A percentile compares a stretch with the other conserved stretches of the same genome.
These are phyloP conservation scores for Globisporangium rhizosaccharum DNA, from an alignment of 352 stramenopile species.

Conservation along the genomic window DNA sequence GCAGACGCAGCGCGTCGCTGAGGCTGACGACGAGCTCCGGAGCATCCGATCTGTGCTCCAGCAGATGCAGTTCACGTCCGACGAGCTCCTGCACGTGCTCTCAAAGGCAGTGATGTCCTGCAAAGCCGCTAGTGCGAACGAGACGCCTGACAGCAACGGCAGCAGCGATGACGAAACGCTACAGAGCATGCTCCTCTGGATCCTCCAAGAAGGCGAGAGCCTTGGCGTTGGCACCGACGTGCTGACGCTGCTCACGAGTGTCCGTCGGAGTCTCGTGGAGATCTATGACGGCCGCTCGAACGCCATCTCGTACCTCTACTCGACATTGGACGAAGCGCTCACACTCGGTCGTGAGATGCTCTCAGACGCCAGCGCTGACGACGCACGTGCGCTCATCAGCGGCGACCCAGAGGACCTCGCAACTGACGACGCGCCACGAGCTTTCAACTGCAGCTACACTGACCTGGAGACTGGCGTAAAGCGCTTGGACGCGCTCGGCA, in stretches of 20 bases:
- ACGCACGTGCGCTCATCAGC: slow-evolving; percentile 3
- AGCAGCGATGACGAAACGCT: slow-evolving; percentile 11
- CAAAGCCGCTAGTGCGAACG: neutral
- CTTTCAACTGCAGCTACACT: slow-evolving; percentile 22
- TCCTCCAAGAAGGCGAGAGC: slow-evolving; percentile 37
- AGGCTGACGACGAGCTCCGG: slow-evolving; percentile 42
- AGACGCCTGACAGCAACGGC: neutral
- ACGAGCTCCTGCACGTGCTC: slow-evolving; percentile 41
- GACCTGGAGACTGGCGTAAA: slow-evolving; percentile 29
- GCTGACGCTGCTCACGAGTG: slow-evolving; percentile 22
- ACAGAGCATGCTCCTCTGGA: slow-evolving; percentile 23
- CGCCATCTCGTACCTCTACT: slow-evolving; percentile 29
- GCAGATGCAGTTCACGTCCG: slow-evolving; percentile 36
- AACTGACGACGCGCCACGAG: slow-evolving; percentile 3
- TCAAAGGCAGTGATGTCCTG: neutral
- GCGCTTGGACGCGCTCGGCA: slow-evolving; percentile 27
- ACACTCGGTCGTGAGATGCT: slow-evolving; percentile 29
- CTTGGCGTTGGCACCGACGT: slow-evolving; percentile 38
- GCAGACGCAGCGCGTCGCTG: slow-evolving; percentile 47
- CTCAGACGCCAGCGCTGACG: slow-evolving; percentile 9
- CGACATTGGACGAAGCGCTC: slow-evolving; percentile 45
- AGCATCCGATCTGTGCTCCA: slow-evolving; percentile 36
- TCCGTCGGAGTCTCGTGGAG: slow-evolving; percentile 29
- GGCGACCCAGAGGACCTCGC: slow-evolving; percentile 15
- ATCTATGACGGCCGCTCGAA: slow-evolving; percentile 38